These are phyloP conservation scores for Nicotiana otophora DNA, from an alignment of 257 asterid species.

Conservation along the genomic window DNA sequence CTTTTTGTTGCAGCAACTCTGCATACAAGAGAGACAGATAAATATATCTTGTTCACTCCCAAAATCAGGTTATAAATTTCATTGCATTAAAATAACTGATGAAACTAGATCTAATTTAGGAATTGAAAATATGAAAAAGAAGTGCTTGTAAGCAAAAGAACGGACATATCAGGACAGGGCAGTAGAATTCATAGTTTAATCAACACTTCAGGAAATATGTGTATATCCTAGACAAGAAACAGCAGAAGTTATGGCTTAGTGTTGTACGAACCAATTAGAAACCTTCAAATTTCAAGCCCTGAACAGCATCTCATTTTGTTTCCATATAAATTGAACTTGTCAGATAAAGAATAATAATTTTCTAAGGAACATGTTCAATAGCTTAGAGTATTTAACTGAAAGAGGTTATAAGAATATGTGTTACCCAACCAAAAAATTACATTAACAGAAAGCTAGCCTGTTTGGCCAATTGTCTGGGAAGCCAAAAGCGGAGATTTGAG, in stretches of 20 bases:
- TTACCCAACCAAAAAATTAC: neutral
- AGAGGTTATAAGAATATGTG: neutral
- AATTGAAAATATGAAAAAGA: neutral
- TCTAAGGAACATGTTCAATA: neutral
- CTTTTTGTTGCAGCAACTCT: constrained; percentile 98
- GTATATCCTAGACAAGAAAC: neutral
- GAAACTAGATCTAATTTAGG: neutral
- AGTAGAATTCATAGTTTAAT: neutral
- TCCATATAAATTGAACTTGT: neutral
- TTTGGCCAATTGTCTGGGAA: no score
- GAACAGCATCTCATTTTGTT: neutral
- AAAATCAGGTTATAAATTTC: neutral
- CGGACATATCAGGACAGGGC: neutral
- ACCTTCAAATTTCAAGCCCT: neutral
- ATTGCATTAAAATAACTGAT: neutral
- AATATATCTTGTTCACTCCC: neutral
- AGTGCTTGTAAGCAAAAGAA: neutral
- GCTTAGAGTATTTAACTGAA: neutral
- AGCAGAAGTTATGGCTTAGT: neutral
- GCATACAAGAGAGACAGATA: constrained; percentile 21
- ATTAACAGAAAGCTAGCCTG: neutral
- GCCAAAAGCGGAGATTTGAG: no score
- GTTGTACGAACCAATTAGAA: neutral
- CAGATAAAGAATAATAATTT: neutral
- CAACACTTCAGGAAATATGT: neutral